Conservation (phyloP, 2,329 filamentous ascomycete species). For the Penicillium sp. region DNA sequence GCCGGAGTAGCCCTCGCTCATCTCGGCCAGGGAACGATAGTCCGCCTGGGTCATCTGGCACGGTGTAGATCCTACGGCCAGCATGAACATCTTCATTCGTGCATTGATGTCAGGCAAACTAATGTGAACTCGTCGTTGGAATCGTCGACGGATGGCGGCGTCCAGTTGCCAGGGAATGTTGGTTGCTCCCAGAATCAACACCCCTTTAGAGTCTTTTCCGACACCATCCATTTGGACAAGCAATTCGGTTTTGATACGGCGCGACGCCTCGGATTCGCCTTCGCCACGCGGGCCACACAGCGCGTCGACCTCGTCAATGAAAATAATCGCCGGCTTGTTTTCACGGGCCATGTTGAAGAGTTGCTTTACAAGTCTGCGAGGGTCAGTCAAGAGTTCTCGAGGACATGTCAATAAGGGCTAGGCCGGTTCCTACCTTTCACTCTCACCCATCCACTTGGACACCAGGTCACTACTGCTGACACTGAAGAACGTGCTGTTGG, state of each 20-base stretch:
- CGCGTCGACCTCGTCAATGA: conserved; percentile 97
- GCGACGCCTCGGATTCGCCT: conserved; percentile 94
- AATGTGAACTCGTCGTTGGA: conserved; percentile 95
- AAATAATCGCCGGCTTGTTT: conserved; percentile 97
- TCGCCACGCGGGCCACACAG: conserved; percentile 89
- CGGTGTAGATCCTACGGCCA: conserved; percentile 89
- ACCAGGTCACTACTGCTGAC: conserved; percentile 96
- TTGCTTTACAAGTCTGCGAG: conserved; percentile 79
- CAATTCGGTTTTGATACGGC: conserved; percentile 97
- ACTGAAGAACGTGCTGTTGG: conserved; percentile 98
- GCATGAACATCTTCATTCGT: conserved; percentile 90
- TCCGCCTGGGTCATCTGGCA: conserved; percentile 77
- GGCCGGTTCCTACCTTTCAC: conserved; percentile 70
- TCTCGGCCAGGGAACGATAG: conserved; percentile 72
- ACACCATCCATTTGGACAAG: conserved; percentile 99
- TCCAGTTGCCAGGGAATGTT: conserved; percentile 99
- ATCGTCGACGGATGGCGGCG: conserved; percentile 89
- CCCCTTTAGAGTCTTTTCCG: conserved; percentile 89
- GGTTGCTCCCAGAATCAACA: conserved; percentile 91
- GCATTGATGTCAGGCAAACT: conserved; percentile 83
- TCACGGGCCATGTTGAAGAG: conserved; percentile 97
- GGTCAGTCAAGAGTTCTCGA: background rate
- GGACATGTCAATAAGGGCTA: background rate
- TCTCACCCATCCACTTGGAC: conserved; percentile 99
- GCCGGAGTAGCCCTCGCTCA: conserved; percentile 92